Conservation (phyloP, 805 yeast genomes). For the Candida alai region DNA sequence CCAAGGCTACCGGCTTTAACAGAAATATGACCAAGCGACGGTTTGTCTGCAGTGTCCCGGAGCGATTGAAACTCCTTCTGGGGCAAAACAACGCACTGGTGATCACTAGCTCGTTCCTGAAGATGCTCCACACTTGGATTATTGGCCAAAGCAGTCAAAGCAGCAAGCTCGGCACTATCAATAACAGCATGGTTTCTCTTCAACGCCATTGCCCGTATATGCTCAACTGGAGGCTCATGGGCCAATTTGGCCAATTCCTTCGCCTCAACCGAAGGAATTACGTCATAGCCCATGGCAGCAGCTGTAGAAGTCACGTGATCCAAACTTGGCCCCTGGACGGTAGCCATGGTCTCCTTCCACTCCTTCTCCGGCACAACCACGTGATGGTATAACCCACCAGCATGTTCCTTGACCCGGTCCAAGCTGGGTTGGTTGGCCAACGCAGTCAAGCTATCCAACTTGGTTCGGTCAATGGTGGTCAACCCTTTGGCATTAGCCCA, state of each 20-base stretch:
- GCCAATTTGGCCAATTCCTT: slow-evolving; percentile 19
- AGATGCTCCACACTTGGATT: slow-evolving; percentile 23
- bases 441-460: slow-evolving; percentile 12
- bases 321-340: slow-evolving; percentile 15
- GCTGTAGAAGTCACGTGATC: slow-evolving; percentile 13
- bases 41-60: too few species aligned
- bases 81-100: too few species aligned
- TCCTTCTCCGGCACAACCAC: too few species aligned
- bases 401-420: slow-evolving; percentile 4
- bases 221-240: slow-evolving; percentile 16
- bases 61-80: too few species aligned
- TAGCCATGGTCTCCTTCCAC: too few species aligned
- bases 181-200: slow-evolving; percentile 11
- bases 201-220: slow-evolving; percentile 15
- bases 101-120: slow-evolving; percentile 13
- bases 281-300: slow-evolving; percentile 1
- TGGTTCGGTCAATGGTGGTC: slow-evolving; percentile 12
- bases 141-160: slow-evolving; percentile 7
- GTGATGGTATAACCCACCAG: slow-evolving; percentile 1
- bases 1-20: slow-evolving; percentile 16
- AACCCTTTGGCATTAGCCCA: slow-evolving; percentile 15
- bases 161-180: slow-evolving; percentile 8
- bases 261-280: slow-evolving; percentile 17
- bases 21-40: slow-evolving; percentile 13
- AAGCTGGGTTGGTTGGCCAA: slow-evolving; percentile 11